Evolutionary conservation across 1,139 yeast genomes (phyloP).

Genomic region (Hyphopichia pseudoburtonii): DNA sequence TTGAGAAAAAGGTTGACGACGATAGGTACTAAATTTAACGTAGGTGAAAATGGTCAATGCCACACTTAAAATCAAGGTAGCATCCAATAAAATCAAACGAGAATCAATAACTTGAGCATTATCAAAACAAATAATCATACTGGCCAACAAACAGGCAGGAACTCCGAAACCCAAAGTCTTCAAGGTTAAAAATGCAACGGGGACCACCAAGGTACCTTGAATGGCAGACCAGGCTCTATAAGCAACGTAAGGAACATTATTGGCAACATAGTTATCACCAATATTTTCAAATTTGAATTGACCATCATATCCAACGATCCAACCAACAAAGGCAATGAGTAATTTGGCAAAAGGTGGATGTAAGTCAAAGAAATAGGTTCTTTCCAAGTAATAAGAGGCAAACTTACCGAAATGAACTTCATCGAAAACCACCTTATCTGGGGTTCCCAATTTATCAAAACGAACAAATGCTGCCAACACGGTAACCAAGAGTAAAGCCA

Average conservation of each 20-base stretch:
- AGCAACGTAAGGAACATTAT: slow-evolving; percentile 87
- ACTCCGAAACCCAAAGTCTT: slow-evolving; percentile 81
- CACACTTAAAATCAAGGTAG: slow-evolving; percentile 79
- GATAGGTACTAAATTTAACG: slow-evolving; percentile 73
- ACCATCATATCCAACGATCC: slow-evolving; percentile 86
- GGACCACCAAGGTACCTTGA: slow-evolving; percentile 80
- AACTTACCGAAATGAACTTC: slow-evolving; percentile 98
- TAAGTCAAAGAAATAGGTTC: slow-evolving; percentile 89
- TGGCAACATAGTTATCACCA: slow-evolving; percentile 74
- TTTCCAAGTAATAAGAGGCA: slow-evolving; percentile 81
- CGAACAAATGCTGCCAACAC: slow-evolving; percentile 67
- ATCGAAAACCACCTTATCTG: slow-evolving; percentile 91
- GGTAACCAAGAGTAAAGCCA: slow-evolving; percentile 54
- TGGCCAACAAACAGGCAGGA: slow-evolving; percentile 75
- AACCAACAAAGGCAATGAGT: slow-evolving; percentile 87
- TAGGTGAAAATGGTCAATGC: slow-evolving; percentile 79
- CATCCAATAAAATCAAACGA: slow-evolving; percentile 85
- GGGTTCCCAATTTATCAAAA: slow-evolving; percentile 68
- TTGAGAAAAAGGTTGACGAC: slow-evolving; percentile 61
- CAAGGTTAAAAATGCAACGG: slow-evolving; percentile 77
- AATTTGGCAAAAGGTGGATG: slow-evolving; percentile 98
- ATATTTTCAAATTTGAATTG: slow-evolving; percentile 86
- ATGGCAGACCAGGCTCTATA: slow-evolving; percentile 81
- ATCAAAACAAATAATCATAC: slow-evolving; percentile 78
- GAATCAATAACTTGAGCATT: slow-evolving; percentile 93